A percentile compares a stretch with the other conserved stretches of the same genome.
Conservation (phyloP, 2,329 filamentous ascomycete genomes). For the Penicillium sp. region DNA sequence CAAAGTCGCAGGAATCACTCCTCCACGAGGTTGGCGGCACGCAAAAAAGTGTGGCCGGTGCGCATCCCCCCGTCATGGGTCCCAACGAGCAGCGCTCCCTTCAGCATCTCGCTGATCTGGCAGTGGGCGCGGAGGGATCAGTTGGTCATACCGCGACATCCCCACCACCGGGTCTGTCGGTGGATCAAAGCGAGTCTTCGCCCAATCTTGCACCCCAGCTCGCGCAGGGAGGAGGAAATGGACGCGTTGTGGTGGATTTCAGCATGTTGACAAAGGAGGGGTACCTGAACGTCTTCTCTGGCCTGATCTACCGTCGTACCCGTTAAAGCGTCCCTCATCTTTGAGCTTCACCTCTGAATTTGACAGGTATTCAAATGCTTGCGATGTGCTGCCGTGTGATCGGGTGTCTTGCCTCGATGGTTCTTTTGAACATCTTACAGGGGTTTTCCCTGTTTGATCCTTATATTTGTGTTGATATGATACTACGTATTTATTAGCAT, state of each 20-base stretch:
- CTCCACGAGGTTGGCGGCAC: slow-evolving; percentile 21
- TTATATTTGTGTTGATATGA: no score
- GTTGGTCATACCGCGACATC: slow-evolving; percentile 27
- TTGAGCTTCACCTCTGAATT: no score
- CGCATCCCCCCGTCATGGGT: slow-evolving; percentile 32
- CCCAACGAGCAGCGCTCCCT: slow-evolving; percentile 41
- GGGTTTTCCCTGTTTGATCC: no score
- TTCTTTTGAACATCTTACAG: no score
- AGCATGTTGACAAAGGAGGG: slow-evolving; percentile 38
- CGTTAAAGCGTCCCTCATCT: slow-evolving; percentile 13
- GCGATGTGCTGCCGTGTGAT: no score
- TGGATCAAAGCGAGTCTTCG: slow-evolving; percentile 23
- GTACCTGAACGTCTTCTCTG: slow-evolving; percentile 38
- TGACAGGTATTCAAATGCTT: no score
- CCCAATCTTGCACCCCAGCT: slow-evolving; percentile 23
- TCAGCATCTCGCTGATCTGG: slow-evolving; percentile 40
- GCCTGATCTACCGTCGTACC: slow-evolving; percentile 29
- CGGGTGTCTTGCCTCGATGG: no score
- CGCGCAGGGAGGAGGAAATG: slow-evolving; percentile 16
- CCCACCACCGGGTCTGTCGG: slow-evolving; percentile 21
- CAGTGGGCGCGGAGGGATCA: slow-evolving; percentile 39
- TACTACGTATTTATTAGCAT: no score
- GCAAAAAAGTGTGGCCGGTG: slow-evolving; percentile 11
- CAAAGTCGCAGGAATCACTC: slow-evolving; percentile 30
- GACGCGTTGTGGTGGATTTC: slow-evolving; percentile 35